Evolutionary conservation across 2,329 filamentous ascomycete genomes (phyloP), one percentile per base, ranked within the genome.

Genomic region (Talaromyces sp.): DNA sequence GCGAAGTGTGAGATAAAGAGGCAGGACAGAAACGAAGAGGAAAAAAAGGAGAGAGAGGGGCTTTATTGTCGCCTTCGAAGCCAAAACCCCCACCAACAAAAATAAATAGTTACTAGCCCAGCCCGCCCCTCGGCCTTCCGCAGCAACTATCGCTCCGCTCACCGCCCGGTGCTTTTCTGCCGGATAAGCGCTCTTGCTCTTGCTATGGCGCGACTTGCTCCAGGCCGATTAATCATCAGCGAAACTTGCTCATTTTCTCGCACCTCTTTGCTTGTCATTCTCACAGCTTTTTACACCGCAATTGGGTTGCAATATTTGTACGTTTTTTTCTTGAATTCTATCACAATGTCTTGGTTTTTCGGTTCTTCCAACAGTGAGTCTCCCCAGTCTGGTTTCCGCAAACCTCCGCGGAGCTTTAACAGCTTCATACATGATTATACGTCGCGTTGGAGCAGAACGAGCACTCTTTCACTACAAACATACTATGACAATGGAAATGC

Each of bases 361-460:
- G 70, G 73, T 62, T 73, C 71, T 47, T 74, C 72, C 56, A 72
- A 64, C 57, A 67, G 73, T 75, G 69, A 60, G 69, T 56, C 5
- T 36, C 54, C n/a, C 13, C 30, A 11, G 36, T 39, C 36, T 30
- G 53, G 47, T 62, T 64, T 58, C 54, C 33, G 17, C 9, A 56
- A 25, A 33, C 51, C 57, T 52, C 63, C 59, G 61, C 36, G 47
- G 58, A 59, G 63, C 61, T 65, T 69, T 68, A 51, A 70, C 70
- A 54, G 54, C 67, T 42, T 63, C 69, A 11, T 28, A 5, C 36
- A 28, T 22, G 30, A 17, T n/a, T 15, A n/a, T 15, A n/a, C 3
- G 28, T 27, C 11, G 9, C 32, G 32, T 33, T 33, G 32, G 32
- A 13, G 9, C 32, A 30, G 17, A 39, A 2, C 11, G 5, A 39